Conservation (phyloP, 257 asterid species). For the Nicotiana tabacum region DNA sequence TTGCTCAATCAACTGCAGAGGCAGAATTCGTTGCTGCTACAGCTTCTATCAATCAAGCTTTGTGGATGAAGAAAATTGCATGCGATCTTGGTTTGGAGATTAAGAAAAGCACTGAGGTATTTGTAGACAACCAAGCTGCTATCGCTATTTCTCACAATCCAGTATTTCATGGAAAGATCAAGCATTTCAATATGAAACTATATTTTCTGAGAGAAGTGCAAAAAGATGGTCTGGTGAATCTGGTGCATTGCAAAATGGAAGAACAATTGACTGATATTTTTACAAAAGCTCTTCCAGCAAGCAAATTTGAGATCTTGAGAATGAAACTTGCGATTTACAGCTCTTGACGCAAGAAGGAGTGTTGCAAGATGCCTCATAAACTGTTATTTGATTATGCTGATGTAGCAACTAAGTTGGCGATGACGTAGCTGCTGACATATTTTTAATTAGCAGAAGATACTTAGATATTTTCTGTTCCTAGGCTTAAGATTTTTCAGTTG, state of each 20-base stretch:
- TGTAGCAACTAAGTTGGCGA: too few species aligned
- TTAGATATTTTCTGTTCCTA: background rate
- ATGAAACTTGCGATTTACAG: background rate
- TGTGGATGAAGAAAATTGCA: background rate
- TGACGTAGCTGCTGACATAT: background rate
- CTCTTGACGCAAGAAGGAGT: background rate
- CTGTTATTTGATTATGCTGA: too few species aligned
- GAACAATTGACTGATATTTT: background rate
- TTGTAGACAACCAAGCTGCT: background rate
- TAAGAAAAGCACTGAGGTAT: background rate
- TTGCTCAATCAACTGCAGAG: background rate
- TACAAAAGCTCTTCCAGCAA: background rate
- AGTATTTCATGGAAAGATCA: background rate
- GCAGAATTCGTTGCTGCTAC: background rate
- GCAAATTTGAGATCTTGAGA: background rate
- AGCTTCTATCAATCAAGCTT: background rate
- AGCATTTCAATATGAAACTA: background rate
- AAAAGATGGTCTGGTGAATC: background rate
- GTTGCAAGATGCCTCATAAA: background rate
- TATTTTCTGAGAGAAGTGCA: background rate
- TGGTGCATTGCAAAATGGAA: background rate
- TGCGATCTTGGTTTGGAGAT: background rate
- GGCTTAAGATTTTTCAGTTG: background rate
- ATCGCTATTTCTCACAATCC: background rate
- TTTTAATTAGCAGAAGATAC: background rate